Conservation (phyloP, 2,329 filamentous ascomycete species). For the Fusarium chaquense region DNA sequence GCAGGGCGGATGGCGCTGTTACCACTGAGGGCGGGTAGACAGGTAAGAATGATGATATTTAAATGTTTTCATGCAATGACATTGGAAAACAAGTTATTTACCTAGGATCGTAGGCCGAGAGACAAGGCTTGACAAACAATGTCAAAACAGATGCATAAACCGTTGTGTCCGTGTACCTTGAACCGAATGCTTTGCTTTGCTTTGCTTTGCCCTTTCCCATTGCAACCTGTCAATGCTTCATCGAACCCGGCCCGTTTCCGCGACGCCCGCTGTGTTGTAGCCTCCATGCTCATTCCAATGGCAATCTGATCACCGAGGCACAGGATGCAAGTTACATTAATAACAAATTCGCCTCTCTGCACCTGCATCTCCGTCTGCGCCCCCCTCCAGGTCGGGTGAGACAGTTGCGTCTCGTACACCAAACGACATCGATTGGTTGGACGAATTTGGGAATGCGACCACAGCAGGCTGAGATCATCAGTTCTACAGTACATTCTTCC, state of each 20-base stretch:
- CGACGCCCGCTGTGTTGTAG: constrained; percentile 38
- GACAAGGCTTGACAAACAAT: constrained; percentile 11
- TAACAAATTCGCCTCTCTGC: constrained; percentile 1
- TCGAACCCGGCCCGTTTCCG: constrained; percentile 43
- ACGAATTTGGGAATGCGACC: constrained; percentile 29
- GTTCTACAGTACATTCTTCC: constrained; percentile 22
- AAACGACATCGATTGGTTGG: constrained; percentile 34
- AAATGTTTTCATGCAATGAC: neutral
- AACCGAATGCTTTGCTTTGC: neutral
- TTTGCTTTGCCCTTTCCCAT: neutral
- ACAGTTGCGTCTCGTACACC: constrained; percentile 28
- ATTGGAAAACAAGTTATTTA: neutral
- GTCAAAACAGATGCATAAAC: constrained; percentile 1
- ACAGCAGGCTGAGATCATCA: constrained; percentile 42
- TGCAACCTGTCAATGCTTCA: constrained; percentile 10
- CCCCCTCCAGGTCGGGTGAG: constrained; percentile 27
- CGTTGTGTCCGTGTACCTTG: neutral
- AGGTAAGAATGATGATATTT: neutral
- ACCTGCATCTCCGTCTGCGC: constrained; percentile 13
- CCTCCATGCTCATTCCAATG: constrained; percentile 14
- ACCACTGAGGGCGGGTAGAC: neutral
- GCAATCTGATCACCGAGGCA: constrained; percentile 13
- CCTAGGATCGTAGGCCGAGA: neutral
- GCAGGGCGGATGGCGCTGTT: neutral
- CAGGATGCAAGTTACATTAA: constrained; percentile 22